phyloP scores from a whole-genome alignment of 345 rosid genomes.

The Hypericum perforatum region DNA sequence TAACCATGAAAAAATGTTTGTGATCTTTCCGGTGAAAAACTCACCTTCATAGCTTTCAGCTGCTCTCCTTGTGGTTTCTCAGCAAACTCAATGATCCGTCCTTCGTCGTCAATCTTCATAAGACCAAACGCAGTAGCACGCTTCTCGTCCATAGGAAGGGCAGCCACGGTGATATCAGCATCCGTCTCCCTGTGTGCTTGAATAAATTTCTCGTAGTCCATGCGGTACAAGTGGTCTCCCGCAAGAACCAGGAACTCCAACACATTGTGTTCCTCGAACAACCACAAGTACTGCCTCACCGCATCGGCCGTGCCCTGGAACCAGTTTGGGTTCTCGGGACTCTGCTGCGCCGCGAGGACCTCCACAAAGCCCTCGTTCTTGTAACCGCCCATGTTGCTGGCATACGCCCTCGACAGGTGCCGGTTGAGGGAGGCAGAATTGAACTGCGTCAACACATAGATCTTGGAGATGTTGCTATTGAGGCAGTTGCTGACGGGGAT shows the following conservation, averaged over 20 bases:
- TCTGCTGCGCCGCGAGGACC: constrained; percentile 97
- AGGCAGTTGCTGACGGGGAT: constrained; percentile 95
- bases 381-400: constrained; percentile 95
- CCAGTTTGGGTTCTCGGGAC: constrained; percentile 98
- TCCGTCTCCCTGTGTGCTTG: constrained; percentile 95
- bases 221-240: constrained; percentile 91
- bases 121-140: constrained; percentile 89
- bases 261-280: constrained; percentile 94
- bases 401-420: constrained; percentile 86
- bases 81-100: constrained; percentile 79
- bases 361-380: constrained; percentile 99
- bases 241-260: constrained; percentile 89
- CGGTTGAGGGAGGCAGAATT: constrained; percentile 95
- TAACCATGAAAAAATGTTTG: neutral
- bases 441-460: constrained; percentile 93
- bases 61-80: constrained; percentile 97
- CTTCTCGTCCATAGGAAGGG: constrained; percentile 90
- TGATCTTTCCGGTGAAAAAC: neutral
- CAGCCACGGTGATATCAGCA: constrained; percentile 98
- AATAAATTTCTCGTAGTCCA: constrained; percentile 95
- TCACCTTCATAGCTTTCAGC: constrained; percentile 81
- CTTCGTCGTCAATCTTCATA: constrained; percentile 98
- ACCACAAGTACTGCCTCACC: constrained; percentile 88
- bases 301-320: constrained; percentile 99
- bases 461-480: constrained; percentile 85